These are phyloP conservation scores for Thalassiosira pacifica DNA, from an alignment of 352 stramenopile species.

Conservation along the genomic window DNA sequence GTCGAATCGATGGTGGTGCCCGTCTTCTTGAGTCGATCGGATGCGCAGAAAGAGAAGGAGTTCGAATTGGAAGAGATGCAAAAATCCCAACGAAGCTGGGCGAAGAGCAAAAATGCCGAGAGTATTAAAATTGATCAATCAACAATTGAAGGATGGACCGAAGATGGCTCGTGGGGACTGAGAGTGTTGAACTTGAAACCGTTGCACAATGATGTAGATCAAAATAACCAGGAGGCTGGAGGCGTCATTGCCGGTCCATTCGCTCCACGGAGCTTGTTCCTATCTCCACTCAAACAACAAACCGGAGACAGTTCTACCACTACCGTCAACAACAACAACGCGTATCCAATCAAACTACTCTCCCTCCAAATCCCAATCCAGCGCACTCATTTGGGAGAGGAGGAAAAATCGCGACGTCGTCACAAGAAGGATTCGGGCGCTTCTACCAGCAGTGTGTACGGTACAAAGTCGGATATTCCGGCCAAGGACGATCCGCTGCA, in stretches of 20 bases:
- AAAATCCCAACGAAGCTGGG: not conserved
- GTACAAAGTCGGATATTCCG: constrained; percentile 46
- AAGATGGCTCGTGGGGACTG: constrained; percentile 61
- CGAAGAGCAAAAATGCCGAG: not conserved
- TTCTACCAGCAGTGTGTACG: constrained; percentile 17
- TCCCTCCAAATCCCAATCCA: constrained; percentile 54
- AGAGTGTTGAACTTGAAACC: constrained; percentile 79
- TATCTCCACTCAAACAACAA: constrained; percentile 40
- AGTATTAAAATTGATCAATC: not conserved
- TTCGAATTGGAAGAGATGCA: constrained; percentile 10
- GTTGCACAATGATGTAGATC: constrained; percentile 47
- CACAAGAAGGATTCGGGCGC: constrained; percentile 42
- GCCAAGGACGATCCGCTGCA: constrained; percentile 43
- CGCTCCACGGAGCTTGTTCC: constrained; percentile 51
- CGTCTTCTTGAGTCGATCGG: constrained; percentile 28
- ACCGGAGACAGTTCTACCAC: too few species aligned
- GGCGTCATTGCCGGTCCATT: constrained; percentile 41
- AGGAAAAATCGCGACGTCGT: constrained; percentile 55
- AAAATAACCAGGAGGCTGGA: constrained; percentile 12
- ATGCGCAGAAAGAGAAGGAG: constrained; percentile 36
- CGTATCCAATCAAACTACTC: constrained; percentile 55
- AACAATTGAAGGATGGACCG: constrained; percentile 15
- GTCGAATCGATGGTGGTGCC: constrained; percentile 76
- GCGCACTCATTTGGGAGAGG: constrained; percentile 55
- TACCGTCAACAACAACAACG: not conserved